Evolutionary conservation across 331 rosid species (phyloP).

Genomic region (Cucumis variabilis): DNA sequence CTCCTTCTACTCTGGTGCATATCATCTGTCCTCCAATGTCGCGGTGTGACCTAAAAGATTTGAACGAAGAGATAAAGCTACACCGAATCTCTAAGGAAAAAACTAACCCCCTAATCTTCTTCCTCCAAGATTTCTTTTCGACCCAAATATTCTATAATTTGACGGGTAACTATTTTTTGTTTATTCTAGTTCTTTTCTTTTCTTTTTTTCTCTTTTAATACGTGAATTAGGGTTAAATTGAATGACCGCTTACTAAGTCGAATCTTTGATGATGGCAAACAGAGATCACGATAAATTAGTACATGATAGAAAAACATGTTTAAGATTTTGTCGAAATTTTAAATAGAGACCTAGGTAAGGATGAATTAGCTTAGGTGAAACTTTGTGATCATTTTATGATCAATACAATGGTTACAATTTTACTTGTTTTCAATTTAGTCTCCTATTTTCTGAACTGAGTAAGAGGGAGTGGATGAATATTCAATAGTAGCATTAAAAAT

Average conservation of each 20-base stretch:
- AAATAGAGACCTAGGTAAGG: slow-evolving; percentile 15
- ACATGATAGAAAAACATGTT: background rate
- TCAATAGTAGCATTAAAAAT: background rate
- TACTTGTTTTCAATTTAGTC: background rate
- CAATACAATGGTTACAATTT: background rate
- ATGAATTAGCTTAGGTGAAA: background rate
- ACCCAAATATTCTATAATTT: background rate
- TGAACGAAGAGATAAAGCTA: background rate
- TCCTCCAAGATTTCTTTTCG: background rate
- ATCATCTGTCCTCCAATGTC: too few species aligned
- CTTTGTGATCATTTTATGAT: background rate
- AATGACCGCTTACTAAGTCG: background rate
- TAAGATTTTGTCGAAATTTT: too few species aligned
- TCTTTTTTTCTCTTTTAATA: background rate
- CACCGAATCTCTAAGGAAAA: background rate
- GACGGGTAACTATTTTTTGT: slow-evolving; percentile 6
- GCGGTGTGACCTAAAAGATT: background rate
- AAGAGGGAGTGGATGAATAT: background rate
- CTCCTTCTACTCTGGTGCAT: too few species aligned
- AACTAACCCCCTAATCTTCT: slow-evolving; percentile 2
- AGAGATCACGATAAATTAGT: background rate
- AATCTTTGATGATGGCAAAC: background rate
- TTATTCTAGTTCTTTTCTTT: background rate
- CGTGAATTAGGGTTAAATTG: background rate
- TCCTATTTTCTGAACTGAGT: too few species aligned